Conservation (phyloP, 208 protist genomes). For the Crithidia thermophila region DNA sequence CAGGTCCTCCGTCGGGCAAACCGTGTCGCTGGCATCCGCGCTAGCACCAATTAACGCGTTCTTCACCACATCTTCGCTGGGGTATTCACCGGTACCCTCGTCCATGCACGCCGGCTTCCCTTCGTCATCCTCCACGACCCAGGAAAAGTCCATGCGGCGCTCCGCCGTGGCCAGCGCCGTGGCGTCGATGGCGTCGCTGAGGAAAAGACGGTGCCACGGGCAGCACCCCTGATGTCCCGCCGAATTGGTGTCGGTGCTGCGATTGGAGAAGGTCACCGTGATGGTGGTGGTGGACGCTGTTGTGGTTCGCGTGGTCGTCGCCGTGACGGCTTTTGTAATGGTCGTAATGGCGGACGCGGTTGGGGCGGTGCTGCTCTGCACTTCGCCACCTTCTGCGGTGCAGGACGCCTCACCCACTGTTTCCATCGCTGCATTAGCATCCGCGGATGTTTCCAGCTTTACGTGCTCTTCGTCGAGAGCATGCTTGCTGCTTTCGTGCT, state of each 20-base stretch:
- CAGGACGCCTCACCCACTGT: background rate
- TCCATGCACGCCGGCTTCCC: background rate
- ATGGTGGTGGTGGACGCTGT: conserved; percentile 21
- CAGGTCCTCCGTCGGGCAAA: background rate
- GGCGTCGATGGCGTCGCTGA: conserved; percentile 21
- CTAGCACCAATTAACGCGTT: too few relatives aligned
- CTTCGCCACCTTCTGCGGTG: too few relatives aligned
- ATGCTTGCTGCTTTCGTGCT: too few relatives aligned
- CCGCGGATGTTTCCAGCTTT: background rate
- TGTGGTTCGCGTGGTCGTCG: background rate
- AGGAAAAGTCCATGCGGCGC: conserved; percentile 35
- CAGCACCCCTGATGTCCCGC: conserved; percentile 12
- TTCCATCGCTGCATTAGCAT: too few relatives aligned
- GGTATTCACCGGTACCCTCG: too few relatives aligned
- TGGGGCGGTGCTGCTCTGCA: background rate
- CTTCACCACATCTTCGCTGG: too few relatives aligned
- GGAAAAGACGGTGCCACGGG: conserved; percentile 29
- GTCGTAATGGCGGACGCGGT: background rate
- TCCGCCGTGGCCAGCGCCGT: conserved; percentile 24
- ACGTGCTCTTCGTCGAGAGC: too few relatives aligned
- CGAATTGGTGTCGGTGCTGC: background rate
- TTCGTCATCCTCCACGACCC: background rate
- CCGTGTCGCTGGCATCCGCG: background rate
- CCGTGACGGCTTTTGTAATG: conserved; percentile 3
- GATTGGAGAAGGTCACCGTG: conserved; percentile 29